phyloP scores from a whole-genome alignment of 495 filamentous ascomycete genomes.

The Podospora australis region DNA sequence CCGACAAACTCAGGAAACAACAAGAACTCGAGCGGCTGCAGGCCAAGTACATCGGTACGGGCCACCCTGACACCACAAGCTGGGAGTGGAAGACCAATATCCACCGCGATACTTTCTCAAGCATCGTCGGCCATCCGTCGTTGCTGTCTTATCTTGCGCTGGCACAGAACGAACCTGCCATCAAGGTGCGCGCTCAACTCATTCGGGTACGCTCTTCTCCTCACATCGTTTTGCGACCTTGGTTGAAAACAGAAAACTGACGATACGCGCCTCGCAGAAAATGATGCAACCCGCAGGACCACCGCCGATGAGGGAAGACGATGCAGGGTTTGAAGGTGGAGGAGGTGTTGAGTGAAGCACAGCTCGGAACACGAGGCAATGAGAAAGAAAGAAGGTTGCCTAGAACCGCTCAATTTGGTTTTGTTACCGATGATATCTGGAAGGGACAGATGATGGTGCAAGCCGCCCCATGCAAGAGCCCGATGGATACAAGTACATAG shows the following conservation, averaged over 20 bases:
- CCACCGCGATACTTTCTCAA: slow-evolving; percentile 74
- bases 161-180: slow-evolving; percentile 72
- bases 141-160: slow-evolving; percentile 84
- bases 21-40: slow-evolving; percentile 97
- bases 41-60: slow-evolving; percentile 88
- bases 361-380: no score
- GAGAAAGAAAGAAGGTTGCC: no score
- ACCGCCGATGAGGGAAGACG: slow-evolving; percentile 49
- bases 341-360: no score
- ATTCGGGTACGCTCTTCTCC: slow-evolving; percentile 51
- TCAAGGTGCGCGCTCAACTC: slow-evolving; percentile 70
- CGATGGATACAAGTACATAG: no score
- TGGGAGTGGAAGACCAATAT: slow-evolving; percentile 94
- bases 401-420: no score
- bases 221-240: no score
- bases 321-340: neutral
- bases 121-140: slow-evolving; percentile 83
- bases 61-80: slow-evolving; percentile 96
- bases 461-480: no score
- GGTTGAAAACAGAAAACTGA: no score
- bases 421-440: no score
- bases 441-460: no score
- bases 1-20: slow-evolving; percentile 94
- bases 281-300: slow-evolving; percentile 90
- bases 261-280: slow-evolving; percentile 40